These are phyloP conservation scores for Myxozyma monticola DNA, from an alignment of 805 yeast species.

Conservation along the genomic window DNA sequence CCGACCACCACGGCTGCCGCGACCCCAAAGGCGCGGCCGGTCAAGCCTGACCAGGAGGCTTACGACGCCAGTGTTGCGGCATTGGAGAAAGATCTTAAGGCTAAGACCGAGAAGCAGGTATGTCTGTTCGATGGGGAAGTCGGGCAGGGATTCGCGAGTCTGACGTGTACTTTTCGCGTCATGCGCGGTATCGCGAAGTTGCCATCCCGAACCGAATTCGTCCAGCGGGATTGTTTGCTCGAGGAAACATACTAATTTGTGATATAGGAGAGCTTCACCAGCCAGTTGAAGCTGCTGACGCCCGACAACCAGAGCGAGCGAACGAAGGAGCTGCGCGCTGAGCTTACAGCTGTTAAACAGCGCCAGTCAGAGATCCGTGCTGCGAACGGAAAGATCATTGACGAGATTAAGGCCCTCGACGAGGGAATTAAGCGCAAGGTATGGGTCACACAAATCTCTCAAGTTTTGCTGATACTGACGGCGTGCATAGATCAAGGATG, in stretches of 20 bases:
- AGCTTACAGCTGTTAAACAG: constrained; percentile 14
- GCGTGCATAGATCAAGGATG: constrained; percentile 54
- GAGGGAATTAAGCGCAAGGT: constrained; percentile 54
- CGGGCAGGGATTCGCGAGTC: background rate
- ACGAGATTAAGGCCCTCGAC: constrained; percentile 72
- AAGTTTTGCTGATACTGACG: background rate
- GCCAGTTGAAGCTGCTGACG: constrained; percentile 24
- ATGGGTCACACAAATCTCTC: background rate
- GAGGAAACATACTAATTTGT: background rate
- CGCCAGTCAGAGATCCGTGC: constrained; percentile 29
- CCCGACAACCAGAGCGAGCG: constrained; percentile 23
- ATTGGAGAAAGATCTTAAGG: constrained; percentile 30
- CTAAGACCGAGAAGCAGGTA: constrained; percentile 29
- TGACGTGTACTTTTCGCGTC: background rate
- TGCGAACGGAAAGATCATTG: constrained; percentile 42
- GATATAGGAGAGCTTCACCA: constrained; percentile 18
- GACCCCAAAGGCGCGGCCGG: constrained; percentile 15
- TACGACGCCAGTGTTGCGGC: constrained; percentile 27
- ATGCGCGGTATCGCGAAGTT: too few species aligned
- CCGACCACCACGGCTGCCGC: constrained; percentile 6
- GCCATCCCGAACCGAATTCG: too few species aligned
- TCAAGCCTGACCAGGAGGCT: constrained; percentile 30
- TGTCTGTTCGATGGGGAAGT: background rate
- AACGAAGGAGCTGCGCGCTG: constrained; percentile 23
- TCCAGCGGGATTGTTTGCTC: background rate